A percentile compares a stretch with the other conserved stretches of the same genome.
Evolutionary conservation across 1,139 yeast species (phyloP).

Genomic region (Sugiyamaella pinicola): DNA sequence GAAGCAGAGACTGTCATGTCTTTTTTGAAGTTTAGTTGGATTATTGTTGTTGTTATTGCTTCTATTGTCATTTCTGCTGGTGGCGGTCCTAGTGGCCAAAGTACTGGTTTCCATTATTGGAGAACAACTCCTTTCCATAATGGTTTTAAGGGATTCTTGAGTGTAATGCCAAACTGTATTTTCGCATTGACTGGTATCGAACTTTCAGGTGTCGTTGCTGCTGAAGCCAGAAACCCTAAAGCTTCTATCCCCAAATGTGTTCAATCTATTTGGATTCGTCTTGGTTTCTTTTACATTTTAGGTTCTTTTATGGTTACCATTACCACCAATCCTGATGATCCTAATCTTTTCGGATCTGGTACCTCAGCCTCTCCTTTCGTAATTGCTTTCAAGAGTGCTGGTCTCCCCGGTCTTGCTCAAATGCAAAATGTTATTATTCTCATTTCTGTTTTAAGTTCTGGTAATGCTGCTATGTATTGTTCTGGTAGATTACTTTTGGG

Average conservation of each 20-base stretch:
- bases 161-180: slow-evolving; percentile 54
- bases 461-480: slow-evolving; percentile 68
- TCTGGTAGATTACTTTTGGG: slow-evolving; percentile 60
- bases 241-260: slow-evolving; percentile 76
- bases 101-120: slow-evolving; percentile 27
- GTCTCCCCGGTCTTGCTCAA: slow-evolving; percentile 64
- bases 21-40: slow-evolving; percentile 51
- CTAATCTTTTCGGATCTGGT: slow-evolving; percentile 48
- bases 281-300: slow-evolving; percentile 65
- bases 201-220: slow-evolving; percentile 70
- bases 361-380: slow-evolving; percentile 80
- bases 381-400: slow-evolving; percentile 63
- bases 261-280: slow-evolving; percentile 74
- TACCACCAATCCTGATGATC: slow-evolving; percentile 73
- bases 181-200: slow-evolving; percentile 71
- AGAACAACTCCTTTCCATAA: slow-evolving; percentile 25
- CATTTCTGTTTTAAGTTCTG: slow-evolving; percentile 70
- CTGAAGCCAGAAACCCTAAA: slow-evolving; percentile 77
- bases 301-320: slow-evolving; percentile 71
- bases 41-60: slow-evolving; percentile 38
- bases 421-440: slow-evolving; percentile 62
- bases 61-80: slow-evolving; percentile 71
- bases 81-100: slow-evolving; percentile 42
- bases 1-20: slow-evolving; percentile 44
- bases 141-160: slow-evolving; percentile 26